phyloP scores from a whole-genome alignment of 2,329 filamentous ascomycete genomes.

The Knoxdaviesia capensis region DNA sequence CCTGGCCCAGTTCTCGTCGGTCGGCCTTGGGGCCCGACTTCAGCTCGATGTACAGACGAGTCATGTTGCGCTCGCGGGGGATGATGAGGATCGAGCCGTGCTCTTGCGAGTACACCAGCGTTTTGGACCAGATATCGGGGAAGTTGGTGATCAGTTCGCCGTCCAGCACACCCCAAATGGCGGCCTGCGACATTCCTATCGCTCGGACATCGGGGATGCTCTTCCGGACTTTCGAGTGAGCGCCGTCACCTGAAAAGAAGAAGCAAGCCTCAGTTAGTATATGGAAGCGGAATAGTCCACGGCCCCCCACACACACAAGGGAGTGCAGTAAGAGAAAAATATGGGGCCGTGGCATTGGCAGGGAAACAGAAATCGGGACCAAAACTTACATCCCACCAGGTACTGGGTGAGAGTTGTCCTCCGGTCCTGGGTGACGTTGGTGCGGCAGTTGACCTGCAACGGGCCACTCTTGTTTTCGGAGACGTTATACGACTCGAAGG shows the following conservation, averaged over 20 bases:
- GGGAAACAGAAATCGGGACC: not conserved
- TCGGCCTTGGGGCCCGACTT: constrained; percentile 23
- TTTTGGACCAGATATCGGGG: constrained; percentile 58
- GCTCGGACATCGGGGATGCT: constrained; percentile 37
- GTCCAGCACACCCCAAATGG: constrained; percentile 52
- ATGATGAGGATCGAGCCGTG: constrained; percentile 55
- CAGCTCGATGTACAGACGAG: constrained; percentile 37
- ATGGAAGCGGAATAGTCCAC: not conserved
- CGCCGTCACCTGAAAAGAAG: constrained; percentile 35
- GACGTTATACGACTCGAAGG: constrained; percentile 37
- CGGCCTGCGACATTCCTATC: constrained; percentile 30
- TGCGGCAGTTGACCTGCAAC: constrained; percentile 28
- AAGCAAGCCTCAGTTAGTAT: not conserved
- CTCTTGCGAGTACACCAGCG: constrained; percentile 44
- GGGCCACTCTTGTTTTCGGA: constrained; percentile 21
- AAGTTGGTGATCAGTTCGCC: constrained; percentile 53
- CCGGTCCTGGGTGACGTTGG: constrained; percentile 29
- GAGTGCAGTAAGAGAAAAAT: not conserved
- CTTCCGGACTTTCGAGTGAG: constrained; percentile 48
- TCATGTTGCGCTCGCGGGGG: constrained; percentile 53
- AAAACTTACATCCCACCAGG: constrained; percentile 40
- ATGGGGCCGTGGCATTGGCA: not conserved
- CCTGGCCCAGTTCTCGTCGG: constrained; percentile 26
- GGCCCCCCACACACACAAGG: not conserved
- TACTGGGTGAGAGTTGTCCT: constrained; percentile 36